Percentiles rank a stretch among this genome's conserved stretches.
These are phyloP conservation scores for Ophiocordyceps camponoti-saundersi DNA, from an alignment of 2,329 filamentous ascomycete genomes.

Conservation along the genomic window DNA sequence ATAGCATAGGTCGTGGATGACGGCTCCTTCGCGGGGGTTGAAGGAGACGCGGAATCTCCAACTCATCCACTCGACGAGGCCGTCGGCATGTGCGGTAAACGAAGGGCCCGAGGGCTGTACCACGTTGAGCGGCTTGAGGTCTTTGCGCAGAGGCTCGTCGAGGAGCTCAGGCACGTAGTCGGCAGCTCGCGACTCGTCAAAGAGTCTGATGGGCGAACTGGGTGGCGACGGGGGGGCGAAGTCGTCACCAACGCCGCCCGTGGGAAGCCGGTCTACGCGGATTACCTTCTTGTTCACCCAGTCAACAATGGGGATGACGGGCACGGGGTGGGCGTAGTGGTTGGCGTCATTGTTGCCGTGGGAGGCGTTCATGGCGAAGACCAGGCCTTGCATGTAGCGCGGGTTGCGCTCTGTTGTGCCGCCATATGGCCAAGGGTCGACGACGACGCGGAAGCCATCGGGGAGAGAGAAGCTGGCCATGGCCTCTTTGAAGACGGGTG, in stretches of 20 bases:
- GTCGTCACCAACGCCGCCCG: slow-evolving; percentile 10
- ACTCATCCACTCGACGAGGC: slow-evolving; percentile 39
- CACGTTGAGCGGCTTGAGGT: slow-evolving; percentile 40
- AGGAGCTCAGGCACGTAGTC: slow-evolving; percentile 26
- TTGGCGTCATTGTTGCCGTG: slow-evolving; percentile 29
- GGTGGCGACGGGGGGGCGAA: slow-evolving; percentile 8
- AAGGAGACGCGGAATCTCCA: slow-evolving; percentile 54
- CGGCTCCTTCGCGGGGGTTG: slow-evolving; percentile 52
- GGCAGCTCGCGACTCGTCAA: slow-evolving; percentile 14
- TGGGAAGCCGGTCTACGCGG: slow-evolving; percentile 16
- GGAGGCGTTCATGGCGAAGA: slow-evolving; percentile 13
- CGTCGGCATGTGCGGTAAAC: slow-evolving; percentile 23
- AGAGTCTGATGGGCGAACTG: slow-evolving; percentile 2
- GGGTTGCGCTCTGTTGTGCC: slow-evolving; percentile 11
- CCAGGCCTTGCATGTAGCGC: slow-evolving; percentile 16
- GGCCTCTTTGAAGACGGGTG: slow-evolving; percentile 14
- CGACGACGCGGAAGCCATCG: slow-evolving; percentile 11
- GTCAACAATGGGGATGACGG: slow-evolving; percentile 26
- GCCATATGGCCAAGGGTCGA: slow-evolving; percentile 18
- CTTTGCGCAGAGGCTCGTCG: slow-evolving; percentile 22
- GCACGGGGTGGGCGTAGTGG: slow-evolving; percentile 36
- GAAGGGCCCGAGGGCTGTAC: slow-evolving; percentile 19
- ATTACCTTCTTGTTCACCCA: slow-evolving; percentile 12
- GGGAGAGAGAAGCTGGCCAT: slow-evolving; percentile 10
- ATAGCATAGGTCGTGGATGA: slow-evolving; percentile 51